Base-by-base conservation (phyloP, 352 stramenopile genomes). In the Elongisporangium prolatum region DNA sequence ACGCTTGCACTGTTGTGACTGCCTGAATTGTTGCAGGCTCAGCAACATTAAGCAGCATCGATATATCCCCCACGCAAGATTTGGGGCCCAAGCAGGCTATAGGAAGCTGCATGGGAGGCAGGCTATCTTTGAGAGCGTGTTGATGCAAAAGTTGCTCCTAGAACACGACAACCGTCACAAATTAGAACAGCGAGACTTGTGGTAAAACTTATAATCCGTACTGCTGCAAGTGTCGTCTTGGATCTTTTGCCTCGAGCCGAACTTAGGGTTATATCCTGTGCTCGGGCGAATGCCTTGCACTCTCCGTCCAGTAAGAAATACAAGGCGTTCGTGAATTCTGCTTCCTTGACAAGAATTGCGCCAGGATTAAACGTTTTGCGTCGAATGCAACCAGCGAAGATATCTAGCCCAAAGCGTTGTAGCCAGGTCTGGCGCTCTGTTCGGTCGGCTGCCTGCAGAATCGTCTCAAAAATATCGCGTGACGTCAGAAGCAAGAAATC, bases 261-360 rank as follows among this genome's bases (percentile, higher is more conserved):
- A 13, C 4, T 44, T 40, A 25, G 16, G 11, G 10, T 60, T 11
- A 21, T 55, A 5, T 71, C 63, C 18, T 63, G 51, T 7, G 56
- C 34, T 20, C 48, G 58, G 24, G 77, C 64, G 8, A 62, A 80
- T 7, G 72, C 72, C 21, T 67, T 61, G 40, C 72, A 80, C 20
- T 80, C 69, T 17, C 72, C 72, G 61, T 77, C 59, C 25, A 77
- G 58, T 21, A 80, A 60, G 21, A 80, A 58, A 47, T 71, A 74
- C n/a, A 80, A 40, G 17, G 54, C 37, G 6, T 44, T 56, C 21
- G 70, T 59, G 25, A 61, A 47, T 47, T 80, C 60, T 0, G 64
- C 67, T 55, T 78, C 72, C 20, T 48, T 61, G 14, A 64, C 64
- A 16, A 80, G 57, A 38, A 66, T 57, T 3, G 61, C 44, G 6